Conservation (phyloP, 2,329 filamentous ascomycete genomes). For the Fusarium fracticaudum region DNA sequence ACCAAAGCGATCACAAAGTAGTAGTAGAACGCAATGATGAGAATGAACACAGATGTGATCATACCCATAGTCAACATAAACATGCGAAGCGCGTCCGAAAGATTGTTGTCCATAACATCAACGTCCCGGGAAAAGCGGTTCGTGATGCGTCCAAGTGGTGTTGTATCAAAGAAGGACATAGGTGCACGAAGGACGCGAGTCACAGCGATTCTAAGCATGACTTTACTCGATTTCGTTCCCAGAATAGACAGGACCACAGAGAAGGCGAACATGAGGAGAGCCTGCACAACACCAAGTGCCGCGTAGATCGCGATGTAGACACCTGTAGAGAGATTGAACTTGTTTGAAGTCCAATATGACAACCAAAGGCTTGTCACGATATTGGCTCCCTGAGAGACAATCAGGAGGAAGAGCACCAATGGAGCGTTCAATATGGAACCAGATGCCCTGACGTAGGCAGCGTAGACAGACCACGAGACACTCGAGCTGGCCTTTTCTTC, state of each 20-base stretch:
- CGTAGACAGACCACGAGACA: conserved; percentile 83
- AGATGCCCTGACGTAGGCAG: conserved; percentile 79
- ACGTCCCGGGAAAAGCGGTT: conserved; percentile 97
- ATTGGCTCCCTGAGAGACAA: conserved; percentile 82
- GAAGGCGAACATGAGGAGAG: conserved; percentile 81
- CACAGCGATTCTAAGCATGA: conserved; percentile 84
- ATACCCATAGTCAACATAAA: conserved; percentile 86
- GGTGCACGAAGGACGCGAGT: conserved; percentile 75
- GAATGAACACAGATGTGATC: conserved; percentile 83
- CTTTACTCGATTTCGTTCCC: conserved; percentile 83
- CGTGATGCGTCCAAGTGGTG: conserved; percentile 91
- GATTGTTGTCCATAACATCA: conserved; percentile 93
- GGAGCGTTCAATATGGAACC: conserved; percentile 76
- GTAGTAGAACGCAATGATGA: conserved; percentile 96
- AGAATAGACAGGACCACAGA: conserved; percentile 80
- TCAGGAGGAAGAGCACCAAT: conserved; percentile 69
- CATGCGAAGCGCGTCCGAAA: conserved; percentile 91
- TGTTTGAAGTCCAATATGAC: conserved; percentile 89
- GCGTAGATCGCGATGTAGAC: conserved; percentile 79
- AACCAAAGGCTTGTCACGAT: conserved; percentile 92
- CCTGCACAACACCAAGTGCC: conserved; percentile 76
- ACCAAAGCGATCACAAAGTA: conserved; percentile 77
- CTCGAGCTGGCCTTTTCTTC: conserved; percentile 77
- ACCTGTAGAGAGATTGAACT: conserved; percentile 73
- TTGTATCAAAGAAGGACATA: conserved; percentile 98